Base-by-base conservation (phyloP, 2,329 filamentous ascomycete species). In the Didymella pomorum region DNA sequence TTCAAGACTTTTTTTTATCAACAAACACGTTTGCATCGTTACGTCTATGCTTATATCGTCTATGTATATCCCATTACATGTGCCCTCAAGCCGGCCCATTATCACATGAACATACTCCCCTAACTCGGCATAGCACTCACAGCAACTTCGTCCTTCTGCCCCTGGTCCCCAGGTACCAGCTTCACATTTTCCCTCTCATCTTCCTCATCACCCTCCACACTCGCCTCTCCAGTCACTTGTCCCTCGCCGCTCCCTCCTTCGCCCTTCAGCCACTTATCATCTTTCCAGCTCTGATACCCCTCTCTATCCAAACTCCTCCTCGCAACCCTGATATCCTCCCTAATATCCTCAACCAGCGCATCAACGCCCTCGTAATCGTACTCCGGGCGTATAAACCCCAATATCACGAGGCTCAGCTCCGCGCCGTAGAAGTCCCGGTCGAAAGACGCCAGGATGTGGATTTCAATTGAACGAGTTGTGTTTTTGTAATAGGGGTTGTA, bases 401-500 rank as follows among this genome's bases (percentile, higher is more conserved):
- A 77, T 48, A 99, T 87, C 23, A 93, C 77, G 16, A 98, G 81
- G 41, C 92, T 88, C 82, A 98, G 89, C 66, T 87, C 86, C 5
- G 84, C 85, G 62, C 86, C 91, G 79, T 98, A 98, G 76, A 99
- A 99, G 74, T 98, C 93, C 37, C 83, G 80, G 2, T 79, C 76
- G 75, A 97, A 96, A 42, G 82, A 77, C 71, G 92, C 88, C 77
- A 99, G 85, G 53, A 99, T 86, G 79, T 97, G 93, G 56, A 96
- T 93, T 83, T 97, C 93, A 73, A 95, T 93, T 62, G 87, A 92
- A 62, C 92, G 88, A 45, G 91, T 87, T 4, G 85, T 88, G 83
- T 99, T 98, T 76, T 93, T 93, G 84, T 97, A 99, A 80, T 93
- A 98, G 0, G 95, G 95, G 79, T 98, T 99, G 85, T 93, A 98